Percentiles rank a stretch among this genome's conserved stretches.
These are phyloP conservation scores for Ophioceras dolichostomum DNA, from an alignment of 2,329 filamentous ascomycete species.

Conservation along the genomic window DNA sequence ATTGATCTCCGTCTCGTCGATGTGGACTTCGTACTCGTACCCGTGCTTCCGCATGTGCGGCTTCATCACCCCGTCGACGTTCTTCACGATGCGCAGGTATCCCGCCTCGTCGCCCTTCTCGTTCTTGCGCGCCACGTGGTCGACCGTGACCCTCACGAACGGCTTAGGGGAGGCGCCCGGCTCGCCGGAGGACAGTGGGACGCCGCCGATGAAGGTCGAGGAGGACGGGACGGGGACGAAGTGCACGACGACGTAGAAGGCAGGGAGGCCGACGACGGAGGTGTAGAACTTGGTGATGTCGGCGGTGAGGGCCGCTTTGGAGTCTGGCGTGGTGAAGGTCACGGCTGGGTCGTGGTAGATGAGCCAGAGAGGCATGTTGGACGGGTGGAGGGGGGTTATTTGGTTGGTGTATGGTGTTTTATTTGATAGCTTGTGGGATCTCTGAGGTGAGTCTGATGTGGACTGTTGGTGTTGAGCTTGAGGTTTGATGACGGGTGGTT, in stretches of 20 bases:
- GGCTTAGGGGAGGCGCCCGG: neutral
- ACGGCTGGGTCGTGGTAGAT: constrained; percentile 25
- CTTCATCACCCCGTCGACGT: constrained; percentile 20
- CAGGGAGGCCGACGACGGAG: constrained; percentile 16
- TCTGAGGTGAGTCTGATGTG: too few species aligned
- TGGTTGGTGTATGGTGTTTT: too few species aligned
- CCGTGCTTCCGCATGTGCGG: constrained; percentile 26
- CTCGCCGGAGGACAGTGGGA: neutral
- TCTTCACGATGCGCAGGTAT: constrained; percentile 1
- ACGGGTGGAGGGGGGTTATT: too few species aligned
- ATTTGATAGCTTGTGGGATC: too few species aligned
- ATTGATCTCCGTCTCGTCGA: constrained; percentile 26
- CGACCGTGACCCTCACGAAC: constrained; percentile 6
- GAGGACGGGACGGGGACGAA: constrained; percentile 18
- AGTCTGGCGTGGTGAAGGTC: constrained; percentile 16
- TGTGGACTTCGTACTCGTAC: constrained; percentile 29
- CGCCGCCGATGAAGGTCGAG: neutral
- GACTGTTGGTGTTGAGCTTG: too few species aligned
- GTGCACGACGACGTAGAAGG: constrained; percentile 30
- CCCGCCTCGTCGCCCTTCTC: neutral
- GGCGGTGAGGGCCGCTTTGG: constrained; percentile 17
- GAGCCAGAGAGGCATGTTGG: constrained; percentile 29
- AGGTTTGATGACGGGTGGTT: too few species aligned
- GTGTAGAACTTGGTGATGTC: constrained; percentile 20
- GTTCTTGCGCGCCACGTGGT: constrained; percentile 6